Percentiles rank a stretch among this genome's conserved stretches.
Conservation (phyloP, 208 protist genomes). For the Lotmaria passim region DNA sequence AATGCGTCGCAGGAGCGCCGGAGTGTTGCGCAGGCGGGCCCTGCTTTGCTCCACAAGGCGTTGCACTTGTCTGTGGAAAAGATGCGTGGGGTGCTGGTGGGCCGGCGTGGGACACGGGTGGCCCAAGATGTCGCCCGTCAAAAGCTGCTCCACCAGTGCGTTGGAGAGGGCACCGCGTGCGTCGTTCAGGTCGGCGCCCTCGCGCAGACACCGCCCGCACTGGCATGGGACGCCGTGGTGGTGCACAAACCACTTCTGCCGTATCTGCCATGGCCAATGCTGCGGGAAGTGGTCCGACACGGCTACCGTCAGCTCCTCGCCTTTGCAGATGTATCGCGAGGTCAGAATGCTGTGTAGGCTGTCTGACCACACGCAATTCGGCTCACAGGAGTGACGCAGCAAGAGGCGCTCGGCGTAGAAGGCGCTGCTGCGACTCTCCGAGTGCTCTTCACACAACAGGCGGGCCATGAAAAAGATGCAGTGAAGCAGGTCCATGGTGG, state of each 20-base stretch:
- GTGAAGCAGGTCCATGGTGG: slow-evolving; percentile 7
- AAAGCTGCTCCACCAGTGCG: slow-evolving; percentile 47
- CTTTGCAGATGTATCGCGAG: slow-evolving; percentile 52
- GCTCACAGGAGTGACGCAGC: slow-evolving; percentile 61
- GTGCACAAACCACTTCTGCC: slow-evolving; percentile 51
- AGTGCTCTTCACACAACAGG: slow-evolving; percentile 18
- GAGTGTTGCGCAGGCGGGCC: slow-evolving; percentile 6
- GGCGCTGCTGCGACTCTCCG: slow-evolving; percentile 21
- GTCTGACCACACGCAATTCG: slow-evolving; percentile 57
- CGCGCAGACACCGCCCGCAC: slow-evolving; percentile 47
- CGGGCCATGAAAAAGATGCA: slow-evolving; percentile 31
- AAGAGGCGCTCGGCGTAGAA: slow-evolving; percentile 39
- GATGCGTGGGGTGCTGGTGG: slow-evolving; percentile 44
- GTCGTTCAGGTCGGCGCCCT: slow-evolving; percentile 37
- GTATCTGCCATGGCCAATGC: slow-evolving; percentile 57
- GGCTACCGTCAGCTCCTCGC: slow-evolving; percentile 57
- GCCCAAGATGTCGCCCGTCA: slow-evolving; percentile 37
- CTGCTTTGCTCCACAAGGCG: slow-evolving; percentile 27
- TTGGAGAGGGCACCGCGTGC: slow-evolving; percentile 45
- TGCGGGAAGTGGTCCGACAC: slow-evolving; percentile 44
- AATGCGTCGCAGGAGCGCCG: slow-evolving; percentile 10
- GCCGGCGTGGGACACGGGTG: slow-evolving; percentile 20
- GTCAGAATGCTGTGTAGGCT: slow-evolving; percentile 36
- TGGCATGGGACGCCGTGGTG: slow-evolving; percentile 48
- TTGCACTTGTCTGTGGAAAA: slow-evolving; percentile 43